phyloP scores from a whole-genome alignment of 495 filamentous ascomycete species.

The Bacidia rubella region DNA sequence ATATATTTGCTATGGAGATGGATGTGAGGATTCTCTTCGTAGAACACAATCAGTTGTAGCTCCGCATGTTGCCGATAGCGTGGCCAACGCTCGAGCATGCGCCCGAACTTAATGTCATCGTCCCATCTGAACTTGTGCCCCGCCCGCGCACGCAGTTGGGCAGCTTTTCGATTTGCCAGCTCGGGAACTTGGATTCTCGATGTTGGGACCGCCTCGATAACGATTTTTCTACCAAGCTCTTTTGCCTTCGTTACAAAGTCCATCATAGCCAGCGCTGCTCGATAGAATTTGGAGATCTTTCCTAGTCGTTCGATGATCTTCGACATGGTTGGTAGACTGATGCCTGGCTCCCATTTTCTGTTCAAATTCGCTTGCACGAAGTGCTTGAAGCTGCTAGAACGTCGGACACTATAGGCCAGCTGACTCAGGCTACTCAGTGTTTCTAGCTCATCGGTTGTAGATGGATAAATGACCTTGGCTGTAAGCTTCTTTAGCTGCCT shows the following conservation, averaged over 20 bases:
- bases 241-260: constrained; percentile 3
- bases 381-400: constrained; percentile 7
- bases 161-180: constrained; percentile 3
- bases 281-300: constrained; percentile 11
- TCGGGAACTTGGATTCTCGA: constrained; percentile 1
- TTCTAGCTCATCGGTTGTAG: constrained; percentile 1
- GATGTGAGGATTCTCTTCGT: constrained; percentile 5
- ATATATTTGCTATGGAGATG: constrained; percentile 7
- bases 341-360: constrained; percentile 3
- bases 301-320: constrained; percentile 8
- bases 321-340: neutral
- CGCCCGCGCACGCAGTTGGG: constrained; percentile 1
- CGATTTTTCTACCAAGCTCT: constrained; percentile 2
- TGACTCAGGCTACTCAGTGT: constrained; percentile 4
- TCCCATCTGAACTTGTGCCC: neutral
- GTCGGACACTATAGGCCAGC: constrained; percentile 8
- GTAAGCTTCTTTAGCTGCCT: constrained; percentile 6
- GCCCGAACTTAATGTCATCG: neutral
- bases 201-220: neutral
- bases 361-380: constrained; percentile 7
- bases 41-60: constrained; percentile 8
- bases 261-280: constrained; percentile 7
- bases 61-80: constrained; percentile 8
- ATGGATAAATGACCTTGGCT: neutral
- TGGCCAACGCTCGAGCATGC: constrained; percentile 6